Percentiles rank a stretch among this genome's conserved stretches.
These are phyloP conservation scores for Chytridium lagenaria DNA, from an alignment of 371 early-diverging fungal species.

Conservation along the genomic window DNA sequence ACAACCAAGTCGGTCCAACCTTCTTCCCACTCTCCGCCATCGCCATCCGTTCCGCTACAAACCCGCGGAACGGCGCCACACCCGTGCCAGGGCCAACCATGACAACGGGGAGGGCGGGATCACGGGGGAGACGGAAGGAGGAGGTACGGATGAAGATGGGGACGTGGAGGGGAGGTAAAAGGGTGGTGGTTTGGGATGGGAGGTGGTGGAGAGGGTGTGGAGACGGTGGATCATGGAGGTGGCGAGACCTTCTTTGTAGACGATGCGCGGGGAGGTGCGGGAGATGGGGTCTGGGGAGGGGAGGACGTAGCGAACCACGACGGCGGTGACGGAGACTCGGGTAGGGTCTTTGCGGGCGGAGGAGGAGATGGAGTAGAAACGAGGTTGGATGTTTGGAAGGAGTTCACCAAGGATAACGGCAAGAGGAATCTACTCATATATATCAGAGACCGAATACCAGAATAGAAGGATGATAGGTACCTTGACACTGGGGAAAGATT, in stretches of 20 bases:
- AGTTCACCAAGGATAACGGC: constrained; percentile 73
- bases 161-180: constrained; percentile 54
- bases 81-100: constrained; percentile 99
- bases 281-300: constrained; percentile 22
- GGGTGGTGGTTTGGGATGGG: too few relatives aligned
- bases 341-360: constrained; percentile 75
- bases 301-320: constrained; percentile 77
- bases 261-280: constrained; percentile 21
- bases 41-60: constrained; percentile 85
- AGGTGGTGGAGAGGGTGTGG: constrained; percentile 35
- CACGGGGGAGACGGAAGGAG: constrained; percentile 85
- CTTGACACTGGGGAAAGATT: constrained; percentile 46
- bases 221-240: constrained; percentile 57
- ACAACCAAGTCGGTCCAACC: constrained; percentile 84
- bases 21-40: constrained; percentile 49
- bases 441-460: background rate
- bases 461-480: background rate
- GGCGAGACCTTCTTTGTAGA: constrained; percentile 41
- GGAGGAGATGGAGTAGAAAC: constrained; percentile 95
- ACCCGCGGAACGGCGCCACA: constrained; percentile 96
- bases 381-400: constrained; percentile 81
- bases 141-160: constrained; percentile 89
- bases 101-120: constrained; percentile 81
- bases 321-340: constrained; percentile 81
- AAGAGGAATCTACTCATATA: constrained; percentile 42